phyloP scores from a whole-genome alignment of 306 rosid species.

The Prosopis cineraria region DNA sequence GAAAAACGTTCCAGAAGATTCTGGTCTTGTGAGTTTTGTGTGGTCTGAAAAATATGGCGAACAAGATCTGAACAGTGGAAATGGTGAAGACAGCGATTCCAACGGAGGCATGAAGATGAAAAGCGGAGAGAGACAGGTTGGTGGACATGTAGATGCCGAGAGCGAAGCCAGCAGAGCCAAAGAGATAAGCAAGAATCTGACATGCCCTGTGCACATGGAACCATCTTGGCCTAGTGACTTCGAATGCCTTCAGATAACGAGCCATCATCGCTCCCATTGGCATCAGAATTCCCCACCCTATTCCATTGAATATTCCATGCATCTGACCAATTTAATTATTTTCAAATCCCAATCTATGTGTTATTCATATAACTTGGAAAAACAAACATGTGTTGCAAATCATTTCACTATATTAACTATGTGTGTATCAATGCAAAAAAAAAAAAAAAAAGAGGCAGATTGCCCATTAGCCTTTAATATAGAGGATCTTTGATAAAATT shows the following conservation, averaged over 20 bases:
- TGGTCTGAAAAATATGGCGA: constrained; percentile 8
- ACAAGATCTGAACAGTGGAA: constrained; percentile 1
- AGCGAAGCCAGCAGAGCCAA: constrained; percentile 33
- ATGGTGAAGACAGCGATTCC: constrained; percentile 25
- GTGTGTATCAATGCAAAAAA: no score
- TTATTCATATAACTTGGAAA: no score
- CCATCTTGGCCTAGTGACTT: background rate
- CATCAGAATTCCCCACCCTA: background rate
- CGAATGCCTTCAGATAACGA: background rate
- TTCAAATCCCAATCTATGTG: background rate
- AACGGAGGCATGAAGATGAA: constrained; percentile 15
- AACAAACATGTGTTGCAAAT: no score
- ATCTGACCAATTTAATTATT: background rate
- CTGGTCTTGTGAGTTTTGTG: constrained; percentile 2
- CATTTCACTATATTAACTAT: no score
- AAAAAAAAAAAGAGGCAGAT: no score
- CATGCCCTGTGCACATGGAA: constrained; percentile 29
- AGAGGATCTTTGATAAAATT: no score
- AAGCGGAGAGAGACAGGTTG: background rate
- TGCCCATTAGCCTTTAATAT: no score
- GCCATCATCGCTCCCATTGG: background rate
- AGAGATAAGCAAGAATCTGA: constrained; percentile 8
- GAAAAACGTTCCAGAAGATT: constrained; percentile 35
- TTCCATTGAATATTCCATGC: background rate
- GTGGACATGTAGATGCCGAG: constrained; percentile 34